Percentiles rank a stretch among this genome's conserved stretches.
These are phyloP conservation scores for Oryza meyeriana DNA, from an alignment of 176 grass and related monocot species.

Conservation along the genomic window DNA sequence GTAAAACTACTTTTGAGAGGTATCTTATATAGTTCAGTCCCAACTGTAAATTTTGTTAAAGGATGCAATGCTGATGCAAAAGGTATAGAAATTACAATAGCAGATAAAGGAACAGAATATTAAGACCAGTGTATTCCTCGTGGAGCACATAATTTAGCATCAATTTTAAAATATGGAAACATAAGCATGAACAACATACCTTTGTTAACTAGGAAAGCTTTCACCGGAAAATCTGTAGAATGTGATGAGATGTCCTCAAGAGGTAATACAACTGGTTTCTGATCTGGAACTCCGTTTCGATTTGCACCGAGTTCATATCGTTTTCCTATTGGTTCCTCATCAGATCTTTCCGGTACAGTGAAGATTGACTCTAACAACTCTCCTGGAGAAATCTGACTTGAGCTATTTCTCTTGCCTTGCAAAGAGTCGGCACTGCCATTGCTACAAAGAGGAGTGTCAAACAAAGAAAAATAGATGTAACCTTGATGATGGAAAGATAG, in stretches of 20 bases:
- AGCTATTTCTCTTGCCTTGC: conserved; percentile 31
- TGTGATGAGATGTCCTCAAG: conserved; percentile 54
- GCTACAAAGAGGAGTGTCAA: conserved; percentile 23
- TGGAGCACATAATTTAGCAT: not conserved
- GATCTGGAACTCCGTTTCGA: conserved; percentile 50
- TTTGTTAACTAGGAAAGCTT: conserved; percentile 19
- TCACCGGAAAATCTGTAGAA: conserved; percentile 32
- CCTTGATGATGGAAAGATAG: not conserved
- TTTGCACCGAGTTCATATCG: conserved; percentile 55
- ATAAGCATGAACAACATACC: conserved; percentile 34
- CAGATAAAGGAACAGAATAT: not conserved
- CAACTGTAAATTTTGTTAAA: not conserved
- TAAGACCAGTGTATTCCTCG: not conserved
- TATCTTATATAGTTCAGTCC: not conserved
- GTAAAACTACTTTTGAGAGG: not conserved
- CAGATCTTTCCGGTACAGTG: conserved; percentile 62
- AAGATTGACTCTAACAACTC: conserved; percentile 82
- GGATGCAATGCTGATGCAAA: not conserved
- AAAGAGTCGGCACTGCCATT: conserved; percentile 12
- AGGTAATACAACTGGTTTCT: conserved; percentile 57
- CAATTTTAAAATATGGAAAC: not conserved
- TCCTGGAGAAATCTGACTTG: conserved; percentile 46
- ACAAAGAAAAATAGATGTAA: conserved; percentile 10
- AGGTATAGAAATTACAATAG: not conserved
- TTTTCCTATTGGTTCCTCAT: conserved; percentile 50